These are phyloP conservation scores for Sporothrix protearum DNA, from an alignment of 2,329 filamentous ascomycete genomes.

Conservation along the genomic window DNA sequence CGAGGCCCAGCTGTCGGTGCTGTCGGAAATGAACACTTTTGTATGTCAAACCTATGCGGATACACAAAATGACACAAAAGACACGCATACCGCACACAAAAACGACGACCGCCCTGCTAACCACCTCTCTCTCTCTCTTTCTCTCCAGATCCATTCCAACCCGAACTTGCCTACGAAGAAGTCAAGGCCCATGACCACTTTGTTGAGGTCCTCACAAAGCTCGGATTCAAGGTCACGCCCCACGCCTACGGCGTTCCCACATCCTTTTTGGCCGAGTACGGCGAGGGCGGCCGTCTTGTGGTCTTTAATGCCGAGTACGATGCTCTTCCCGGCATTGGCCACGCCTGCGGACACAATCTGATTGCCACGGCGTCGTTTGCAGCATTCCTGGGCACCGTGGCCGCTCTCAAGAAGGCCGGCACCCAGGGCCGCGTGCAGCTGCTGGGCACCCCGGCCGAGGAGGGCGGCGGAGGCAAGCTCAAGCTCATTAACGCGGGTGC, in stretches of 20 bases:
- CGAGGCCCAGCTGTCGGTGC: slow-evolving; percentile 16
- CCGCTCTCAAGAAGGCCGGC: slow-evolving; percentile 28
- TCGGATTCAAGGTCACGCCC: slow-evolving; percentile 45
- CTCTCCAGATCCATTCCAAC: slow-evolving; percentile 37
- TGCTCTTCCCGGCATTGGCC: slow-evolving; percentile 39
- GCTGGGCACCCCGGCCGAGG: slow-evolving; percentile 46
- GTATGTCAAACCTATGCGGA: neutral
- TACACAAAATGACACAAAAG: no score
- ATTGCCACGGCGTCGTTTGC: slow-evolving; percentile 40
- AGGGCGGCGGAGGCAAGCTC: slow-evolving; percentile 44
- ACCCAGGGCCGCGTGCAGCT: slow-evolving; percentile 32
- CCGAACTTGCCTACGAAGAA: slow-evolving; percentile 51
- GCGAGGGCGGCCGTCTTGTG: slow-evolving; percentile 25
- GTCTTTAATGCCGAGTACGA: slow-evolving; percentile 33
- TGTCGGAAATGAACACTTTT: slow-evolving; percentile 16
- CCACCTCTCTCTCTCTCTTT: no score
- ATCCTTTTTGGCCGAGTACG: slow-evolving; percentile 43
- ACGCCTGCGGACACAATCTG: slow-evolving; percentile 44
- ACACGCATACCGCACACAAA: no score
- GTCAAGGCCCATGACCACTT: slow-evolving; percentile 49
- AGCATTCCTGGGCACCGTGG: slow-evolving; percentile 37
- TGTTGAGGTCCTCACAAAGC: slow-evolving; percentile 41
- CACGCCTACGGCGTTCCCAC: slow-evolving; percentile 52
- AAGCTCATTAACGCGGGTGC: slow-evolving; percentile 43
- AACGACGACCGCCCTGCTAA: neutral